Base-by-base conservation (phyloP, 2,329 filamentous ascomycete species). In the Nannizziopsis arthrosporioides region DNA sequence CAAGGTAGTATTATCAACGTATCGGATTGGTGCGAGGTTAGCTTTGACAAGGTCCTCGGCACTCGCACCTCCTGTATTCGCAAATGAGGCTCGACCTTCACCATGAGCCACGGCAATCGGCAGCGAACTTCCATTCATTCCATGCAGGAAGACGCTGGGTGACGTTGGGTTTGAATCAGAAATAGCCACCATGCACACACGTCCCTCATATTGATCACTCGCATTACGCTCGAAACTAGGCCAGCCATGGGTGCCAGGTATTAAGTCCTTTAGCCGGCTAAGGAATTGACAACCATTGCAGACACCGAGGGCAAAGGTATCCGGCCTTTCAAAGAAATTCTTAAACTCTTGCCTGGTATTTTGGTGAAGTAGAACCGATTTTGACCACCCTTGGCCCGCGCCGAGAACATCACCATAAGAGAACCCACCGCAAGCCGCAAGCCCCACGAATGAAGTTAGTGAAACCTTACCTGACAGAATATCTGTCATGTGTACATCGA, bases 241-340 rank as follows among this genome's bases (percentile, higher is more conserved):
- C 88, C 89, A 95, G 55, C 77, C 71, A 45, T 72, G 65, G 0
- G 88, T 80, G n/a, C 88, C 89, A 0, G 88, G 89, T 54, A 95
- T 93, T 46, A 94, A 72, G 51, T 83, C 80, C 61, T 86, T 86
- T 36, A 93, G 72, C 44, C 87, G 80, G 5, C 84, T 84, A 36
- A 96, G 73, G 79, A 96, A 94, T 67, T 98, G 92, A 63, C 92
- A 96, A 44, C 92, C 92, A 64, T 98, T 98, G 76, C 92, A 96
- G 31, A 96, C 87, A 57, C 92, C 92, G 0, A 98, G 76, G 0
- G 87, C 75, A 66, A 98, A 96, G 0, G 92, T 96, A 62, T 95
- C 87, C 3, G 81, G 77, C 27, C 92, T 80, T 55, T 81, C 76
- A 70, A 96, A 96, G 76, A 95, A 96, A 42, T 72, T 68, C 59